Conservation (phyloP, 352 stramenopile species). For the Globisporangium apiculatum region DNA sequence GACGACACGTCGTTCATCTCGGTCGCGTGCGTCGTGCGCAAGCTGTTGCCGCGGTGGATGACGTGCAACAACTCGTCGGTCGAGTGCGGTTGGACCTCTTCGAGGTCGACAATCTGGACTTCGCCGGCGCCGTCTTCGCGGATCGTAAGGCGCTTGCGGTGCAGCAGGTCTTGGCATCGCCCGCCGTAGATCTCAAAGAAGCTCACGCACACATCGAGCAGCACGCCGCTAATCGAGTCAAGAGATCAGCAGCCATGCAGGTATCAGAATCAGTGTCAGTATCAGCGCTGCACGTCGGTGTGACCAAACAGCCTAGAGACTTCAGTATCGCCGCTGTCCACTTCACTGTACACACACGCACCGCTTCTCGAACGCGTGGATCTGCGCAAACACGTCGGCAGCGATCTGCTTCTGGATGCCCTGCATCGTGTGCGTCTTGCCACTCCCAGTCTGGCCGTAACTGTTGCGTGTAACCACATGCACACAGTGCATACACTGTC, state of each 20-base stretch:
- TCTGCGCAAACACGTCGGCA: slow-evolving; percentile 64
- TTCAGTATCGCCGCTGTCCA: too few relatives aligned
- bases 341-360: slow-evolving; percentile 2
- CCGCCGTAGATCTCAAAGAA: slow-evolving; percentile 98
- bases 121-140: slow-evolving; percentile 91
- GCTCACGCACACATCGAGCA: slow-evolving; percentile 87
- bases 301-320: too few relatives aligned
- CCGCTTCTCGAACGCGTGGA: slow-evolving; percentile 45
- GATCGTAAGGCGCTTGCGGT: slow-evolving; percentile 87
- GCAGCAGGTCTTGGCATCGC: slow-evolving; percentile 93
- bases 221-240: slow-evolving; percentile 21
- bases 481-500: neutral
- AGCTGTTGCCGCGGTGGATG: slow-evolving; percentile 89
- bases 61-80: slow-evolving; percentile 91
- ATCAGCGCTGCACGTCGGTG: neutral
- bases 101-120: slow-evolving; percentile 94
- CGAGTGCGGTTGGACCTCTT: slow-evolving; percentile 83
- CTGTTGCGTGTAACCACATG: slow-evolving; percentile 7
- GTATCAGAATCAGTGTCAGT: neutral
- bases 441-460: slow-evolving; percentile 91
- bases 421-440: slow-evolving; percentile 94
- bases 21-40: slow-evolving; percentile 94
- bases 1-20: slow-evolving; percentile 95
- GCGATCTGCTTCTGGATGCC: slow-evolving; percentile 77
- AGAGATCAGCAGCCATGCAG: slow-evolving; percentile 1